A percentile compares a stretch with the other conserved stretches of the same genome.
Conservation (phyloP, 202 grass and related monocot genomes). For the Setaria italica region DNA sequence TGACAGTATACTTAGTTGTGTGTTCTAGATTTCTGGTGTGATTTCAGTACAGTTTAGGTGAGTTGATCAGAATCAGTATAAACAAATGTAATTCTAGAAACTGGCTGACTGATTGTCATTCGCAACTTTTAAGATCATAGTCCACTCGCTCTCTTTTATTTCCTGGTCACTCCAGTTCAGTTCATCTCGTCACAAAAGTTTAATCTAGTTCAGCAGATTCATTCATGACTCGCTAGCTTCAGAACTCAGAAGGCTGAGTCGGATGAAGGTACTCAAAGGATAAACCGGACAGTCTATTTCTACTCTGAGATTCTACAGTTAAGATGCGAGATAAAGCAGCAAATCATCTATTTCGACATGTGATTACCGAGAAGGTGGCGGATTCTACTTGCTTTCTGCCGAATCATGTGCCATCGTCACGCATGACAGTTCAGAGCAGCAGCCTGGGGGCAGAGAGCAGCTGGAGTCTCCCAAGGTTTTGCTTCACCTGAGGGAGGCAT, state of each 20-base stretch:
- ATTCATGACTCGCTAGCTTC: not conserved
- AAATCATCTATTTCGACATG: slow-evolving; percentile 22
- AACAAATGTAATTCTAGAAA: slow-evolving; percentile 14
- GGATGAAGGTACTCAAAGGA: not conserved
- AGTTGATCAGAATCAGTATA: not conserved
- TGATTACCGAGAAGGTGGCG: not conserved
- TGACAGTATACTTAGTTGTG: not conserved
- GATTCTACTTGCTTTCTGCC: slow-evolving; percentile 34
- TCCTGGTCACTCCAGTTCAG: not conserved
- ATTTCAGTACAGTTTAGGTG: no score
- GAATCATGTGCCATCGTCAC: slow-evolving; percentile 21
- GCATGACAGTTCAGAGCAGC: slow-evolving; percentile 38
- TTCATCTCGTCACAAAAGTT: not conserved
- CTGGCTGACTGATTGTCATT: not conserved
- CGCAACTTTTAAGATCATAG: not conserved
- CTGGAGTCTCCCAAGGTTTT: not conserved
- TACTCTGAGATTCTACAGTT: not conserved
- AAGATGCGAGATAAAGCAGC: not conserved
- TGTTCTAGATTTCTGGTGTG: not conserved
- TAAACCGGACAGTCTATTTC: not conserved
- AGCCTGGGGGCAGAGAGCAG: not conserved
- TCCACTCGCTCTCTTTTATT: not conserved
- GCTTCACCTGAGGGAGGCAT: slow-evolving; percentile 54
- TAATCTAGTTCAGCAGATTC: not conserved
- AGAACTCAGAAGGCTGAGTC: no score